A percentile compares a stretch with the other conserved stretches of the same genome.
Conservation (phyloP, 192 early-diverging fungal species). For the Coemansia sp. region DNA sequence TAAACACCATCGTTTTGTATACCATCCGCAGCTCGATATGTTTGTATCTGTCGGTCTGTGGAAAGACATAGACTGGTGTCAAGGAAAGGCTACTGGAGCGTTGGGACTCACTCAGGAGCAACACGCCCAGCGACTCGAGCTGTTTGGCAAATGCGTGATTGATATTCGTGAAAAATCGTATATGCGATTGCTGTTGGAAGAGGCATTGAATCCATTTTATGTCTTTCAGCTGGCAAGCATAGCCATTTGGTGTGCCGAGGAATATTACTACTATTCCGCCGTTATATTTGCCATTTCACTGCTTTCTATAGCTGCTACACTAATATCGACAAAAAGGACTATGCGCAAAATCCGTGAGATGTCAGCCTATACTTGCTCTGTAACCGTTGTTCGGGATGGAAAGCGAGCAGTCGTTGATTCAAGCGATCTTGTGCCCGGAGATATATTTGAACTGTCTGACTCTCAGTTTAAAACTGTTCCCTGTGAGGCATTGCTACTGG, state of each 20-base stretch:
- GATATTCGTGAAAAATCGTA: conserved; percentile 68
- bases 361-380: conserved; percentile 75
- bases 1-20: conserved; percentile 44
- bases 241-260: conserved; percentile 78
- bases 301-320: conserved; percentile 70
- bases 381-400: conserved; percentile 63
- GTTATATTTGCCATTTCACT: conserved; percentile 89
- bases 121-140: conserved; percentile 51
- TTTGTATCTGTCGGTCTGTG: conserved; percentile 29
- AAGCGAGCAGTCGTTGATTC: conserved; percentile 54
- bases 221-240: conserved; percentile 80
- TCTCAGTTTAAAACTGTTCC: conserved; percentile 63
- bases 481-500: conserved; percentile 86
- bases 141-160: conserved; percentile 74
- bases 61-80: conserved; percentile 44
- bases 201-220: conserved; percentile 76
- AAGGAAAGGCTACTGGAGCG: neutral
- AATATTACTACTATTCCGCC: conserved; percentile 92
- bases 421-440: conserved; percentile 88
- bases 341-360: conserved; percentile 69
- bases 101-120: conserved; percentile 55
- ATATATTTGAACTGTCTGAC: conserved; percentile 77
- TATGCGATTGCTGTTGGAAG: conserved; percentile 63
- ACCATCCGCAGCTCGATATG: conserved; percentile 7
- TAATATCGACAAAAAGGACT: conserved; percentile 77